These are phyloP conservation scores for Eutrema japonicum DNA, from an alignment of 345 rosid species.

Conservation along the genomic window DNA sequence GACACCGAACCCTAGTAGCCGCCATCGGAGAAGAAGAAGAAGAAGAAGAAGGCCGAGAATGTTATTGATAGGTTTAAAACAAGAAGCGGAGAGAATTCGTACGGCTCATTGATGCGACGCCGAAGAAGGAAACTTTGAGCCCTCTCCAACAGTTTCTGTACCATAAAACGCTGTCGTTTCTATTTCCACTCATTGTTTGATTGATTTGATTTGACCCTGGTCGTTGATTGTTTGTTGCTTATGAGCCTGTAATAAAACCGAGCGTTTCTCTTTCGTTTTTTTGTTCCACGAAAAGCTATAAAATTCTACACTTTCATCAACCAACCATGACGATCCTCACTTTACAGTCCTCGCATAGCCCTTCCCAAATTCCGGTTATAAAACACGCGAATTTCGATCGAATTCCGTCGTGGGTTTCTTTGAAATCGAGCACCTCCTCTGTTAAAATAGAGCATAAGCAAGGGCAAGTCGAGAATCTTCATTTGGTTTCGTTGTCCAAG, in stretches of 20 bases:
- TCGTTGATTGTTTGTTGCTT: background rate
- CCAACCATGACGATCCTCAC: slow-evolving; percentile 32
- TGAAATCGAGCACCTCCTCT: slow-evolving; percentile 47
- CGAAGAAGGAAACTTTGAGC: slow-evolving; percentile 32
- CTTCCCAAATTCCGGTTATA: slow-evolving; percentile 34
- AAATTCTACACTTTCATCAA: background rate
- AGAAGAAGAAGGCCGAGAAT: slow-evolving; percentile 22
- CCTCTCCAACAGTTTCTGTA: background rate
- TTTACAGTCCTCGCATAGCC: slow-evolving; percentile 25
- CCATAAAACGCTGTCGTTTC: slow-evolving; percentile 29
- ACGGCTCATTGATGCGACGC: slow-evolving; percentile 30
- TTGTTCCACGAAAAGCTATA: slow-evolving; percentile 9
- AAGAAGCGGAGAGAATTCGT: slow-evolving; percentile 9
- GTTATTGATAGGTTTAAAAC: slow-evolving; percentile 26
- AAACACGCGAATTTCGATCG: slow-evolving; percentile 51
- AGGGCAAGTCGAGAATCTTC: slow-evolving; percentile 61
- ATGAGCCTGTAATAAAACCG: slow-evolving; percentile 1
- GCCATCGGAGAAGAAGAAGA: slow-evolving; percentile 42
- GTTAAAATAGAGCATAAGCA: slow-evolving; percentile 41
- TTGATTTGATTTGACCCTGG: slow-evolving; percentile 20
- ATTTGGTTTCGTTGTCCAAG: slow-evolving; percentile 59
- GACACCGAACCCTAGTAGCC: slow-evolving; percentile 45
- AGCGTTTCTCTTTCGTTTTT: slow-evolving; percentile 13
- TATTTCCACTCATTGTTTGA: background rate
- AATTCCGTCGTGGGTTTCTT: slow-evolving; percentile 66